These are phyloP conservation scores for Neurospora sp. DNA, from an alignment of 495 filamentous ascomycete genomes.

Conservation along the genomic window DNA sequence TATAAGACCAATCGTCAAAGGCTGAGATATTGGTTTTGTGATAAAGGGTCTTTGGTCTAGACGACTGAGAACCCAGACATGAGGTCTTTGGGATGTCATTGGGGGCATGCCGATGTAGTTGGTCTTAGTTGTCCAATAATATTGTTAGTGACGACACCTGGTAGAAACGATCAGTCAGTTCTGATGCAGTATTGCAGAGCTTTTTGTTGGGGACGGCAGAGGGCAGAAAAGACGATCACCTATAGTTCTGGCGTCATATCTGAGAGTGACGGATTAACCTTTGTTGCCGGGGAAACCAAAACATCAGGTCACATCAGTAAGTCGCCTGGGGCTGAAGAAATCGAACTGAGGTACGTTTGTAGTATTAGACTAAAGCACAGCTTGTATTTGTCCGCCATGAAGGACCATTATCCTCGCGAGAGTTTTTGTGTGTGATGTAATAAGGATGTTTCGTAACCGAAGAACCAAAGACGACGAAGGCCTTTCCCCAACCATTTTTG, in stretches of 20 bases:
- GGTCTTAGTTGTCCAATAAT: not conserved
- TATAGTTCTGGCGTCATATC: not conserved
- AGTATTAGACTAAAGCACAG: not conserved
- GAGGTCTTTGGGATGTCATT: not conserved
- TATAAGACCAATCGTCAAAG: not conserved
- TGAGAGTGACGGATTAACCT: not conserved
- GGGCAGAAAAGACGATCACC: not conserved
- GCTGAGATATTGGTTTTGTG: not conserved
- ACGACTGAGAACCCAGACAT: not conserved
- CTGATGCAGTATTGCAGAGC: not conserved
- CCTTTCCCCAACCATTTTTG: not conserved
- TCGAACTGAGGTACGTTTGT: not conserved
- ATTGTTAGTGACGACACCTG: not conserved
- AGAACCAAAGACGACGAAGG: not conserved
- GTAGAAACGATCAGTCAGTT: not conserved
- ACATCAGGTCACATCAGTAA: not conserved
- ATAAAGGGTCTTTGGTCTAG: not conserved
- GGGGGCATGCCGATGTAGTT: not conserved
- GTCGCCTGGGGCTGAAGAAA: not conserved
- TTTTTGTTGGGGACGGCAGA: not conserved
- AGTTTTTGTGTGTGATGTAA: not conserved
- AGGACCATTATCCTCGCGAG: not conserved
- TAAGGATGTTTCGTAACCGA: not conserved
- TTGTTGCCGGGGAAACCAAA: not conserved
- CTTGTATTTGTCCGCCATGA: not conserved